These are phyloP conservation scores for Blastocystis sp. DNA, from an alignment of 352 stramenopile genomes.

Conservation along the genomic window DNA sequence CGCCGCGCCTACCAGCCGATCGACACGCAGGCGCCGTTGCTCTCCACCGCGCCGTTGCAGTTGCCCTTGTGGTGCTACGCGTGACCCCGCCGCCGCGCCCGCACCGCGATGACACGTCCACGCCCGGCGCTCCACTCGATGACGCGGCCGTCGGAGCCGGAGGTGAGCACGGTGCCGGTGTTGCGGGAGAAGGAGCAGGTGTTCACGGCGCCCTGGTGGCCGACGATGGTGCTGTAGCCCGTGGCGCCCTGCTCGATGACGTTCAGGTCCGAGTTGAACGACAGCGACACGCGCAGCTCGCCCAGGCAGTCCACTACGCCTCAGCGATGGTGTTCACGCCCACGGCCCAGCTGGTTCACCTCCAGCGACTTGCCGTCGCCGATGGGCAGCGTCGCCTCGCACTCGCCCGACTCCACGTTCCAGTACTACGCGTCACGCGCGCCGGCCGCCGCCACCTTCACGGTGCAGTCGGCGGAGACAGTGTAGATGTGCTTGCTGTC, in stretches of 20 bases:
- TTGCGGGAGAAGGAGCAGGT: constrained; percentile 37
- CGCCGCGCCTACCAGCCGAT: constrained; percentile 80
- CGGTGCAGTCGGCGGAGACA: constrained; percentile 82
- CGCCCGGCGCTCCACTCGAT: constrained; percentile 76
- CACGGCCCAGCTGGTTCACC: constrained; percentile 46
- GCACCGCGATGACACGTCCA: constrained; percentile 74
- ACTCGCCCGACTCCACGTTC: constrained; percentile 38
- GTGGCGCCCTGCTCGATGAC: constrained; percentile 57
- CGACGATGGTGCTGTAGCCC: constrained; percentile 42
- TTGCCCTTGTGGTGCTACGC: constrained; percentile 76
- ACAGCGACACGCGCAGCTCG: constrained; percentile 27
- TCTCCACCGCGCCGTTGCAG: constrained; percentile 76
- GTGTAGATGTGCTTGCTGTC: constrained; percentile 81
- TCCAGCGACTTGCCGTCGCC: constrained; percentile 58
- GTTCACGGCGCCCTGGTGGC: constrained; percentile 54
- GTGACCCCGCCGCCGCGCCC: constrained; percentile 73
- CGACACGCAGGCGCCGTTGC: constrained; percentile 76
- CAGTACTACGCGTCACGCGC: constrained; percentile 37
- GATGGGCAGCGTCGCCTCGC: constrained; percentile 41
- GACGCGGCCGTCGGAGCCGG: constrained; percentile 80
- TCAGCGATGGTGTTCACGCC: background rate
- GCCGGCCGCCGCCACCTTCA: constrained; percentile 76
- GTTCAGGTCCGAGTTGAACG: constrained; percentile 57
- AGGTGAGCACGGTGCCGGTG: constrained; percentile 77
- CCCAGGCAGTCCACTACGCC: constrained; percentile 38